These are phyloP conservation scores for Mycena floridula DNA, from an alignment of 768 basidiomycete genomes.

Conservation along the genomic window DNA sequence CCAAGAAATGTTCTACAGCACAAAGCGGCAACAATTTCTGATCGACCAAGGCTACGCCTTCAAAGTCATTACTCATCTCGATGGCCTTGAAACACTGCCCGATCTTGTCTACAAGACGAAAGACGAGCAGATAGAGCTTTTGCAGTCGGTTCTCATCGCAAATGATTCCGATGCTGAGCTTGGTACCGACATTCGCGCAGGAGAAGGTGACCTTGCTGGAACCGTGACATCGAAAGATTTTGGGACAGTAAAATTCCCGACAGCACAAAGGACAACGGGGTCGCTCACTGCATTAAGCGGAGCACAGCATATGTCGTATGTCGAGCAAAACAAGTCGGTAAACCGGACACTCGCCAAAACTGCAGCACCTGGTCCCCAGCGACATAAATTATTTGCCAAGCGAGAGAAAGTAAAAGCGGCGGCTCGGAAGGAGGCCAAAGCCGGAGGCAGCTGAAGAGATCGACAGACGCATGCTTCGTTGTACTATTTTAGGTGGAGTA, in stretches of 20 bases:
- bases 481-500: not conserved
- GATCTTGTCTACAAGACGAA: constrained; percentile 89
- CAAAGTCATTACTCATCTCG: constrained; percentile 97
- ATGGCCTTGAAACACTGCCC: constrained; percentile 80
- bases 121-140: constrained; percentile 92
- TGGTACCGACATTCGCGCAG: constrained; percentile 75
- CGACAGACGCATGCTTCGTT: constrained; percentile 4
- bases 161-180: constrained; percentile 89
- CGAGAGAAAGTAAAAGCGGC: constrained; percentile 71
- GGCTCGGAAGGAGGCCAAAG: constrained; percentile 33
- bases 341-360: constrained; percentile 66
- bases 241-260: constrained; percentile 64
- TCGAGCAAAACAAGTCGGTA: constrained; percentile 87
- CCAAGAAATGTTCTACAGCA: constrained; percentile 99
- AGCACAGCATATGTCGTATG: constrained; percentile 87
- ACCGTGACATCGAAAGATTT: constrained; percentile 86
- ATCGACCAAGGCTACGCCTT: constrained; percentile 99
- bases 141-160: constrained; percentile 87
- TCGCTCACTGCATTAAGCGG: constrained; percentile 82
- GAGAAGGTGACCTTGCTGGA: constrained; percentile 80
- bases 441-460: not conserved
- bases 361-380: constrained; percentile 32
- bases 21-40: constrained; percentile 96
- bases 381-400: constrained; percentile 79
- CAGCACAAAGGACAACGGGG: constrained; percentile 73